Evolutionary conservation across 768 basidiomycete genomes (phyloP), one percentile per base, ranked within the genome.

Genomic region (Mrakia blollopis): DNA sequence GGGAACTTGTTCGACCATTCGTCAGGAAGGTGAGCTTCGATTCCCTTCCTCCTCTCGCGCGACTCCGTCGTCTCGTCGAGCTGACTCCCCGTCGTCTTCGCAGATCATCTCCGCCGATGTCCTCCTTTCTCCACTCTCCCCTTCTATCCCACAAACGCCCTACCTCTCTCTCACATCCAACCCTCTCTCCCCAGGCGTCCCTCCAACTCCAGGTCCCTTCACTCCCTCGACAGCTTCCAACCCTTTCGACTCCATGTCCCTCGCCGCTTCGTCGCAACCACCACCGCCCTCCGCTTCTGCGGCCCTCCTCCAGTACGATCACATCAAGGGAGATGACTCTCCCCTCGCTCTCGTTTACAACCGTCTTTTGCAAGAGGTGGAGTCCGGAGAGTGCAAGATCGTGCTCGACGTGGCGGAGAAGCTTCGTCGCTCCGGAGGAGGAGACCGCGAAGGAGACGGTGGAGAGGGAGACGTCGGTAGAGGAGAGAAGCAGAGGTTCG

Each of bases 1-100:
- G 85, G 72, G 89, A 91, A 62, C 85, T 97, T 52, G 87, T 94
- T 50, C 88, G 88, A 2, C 87, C 87, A 21, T 95, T 94, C 80
- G 87, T 94, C 13, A 89, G 88, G 80, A 91, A 91, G 86, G 94
- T 91, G 73, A 54, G 82, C 80, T 1, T 32, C 30, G 16, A 7
- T 28, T 25, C 16, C 44, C 73, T 63, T 21, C 39, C 35, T 10
- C 30, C 72, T 50, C 1, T 30, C 35, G 6, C 10, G 28, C 32
- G 11, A n/a, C n/a, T 18, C 21, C 1, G 37, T 32, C 60, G 62
- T n/a, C 3, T 44, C 32, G 8, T 10, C 50, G 41, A 13, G n/a
- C 60, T 44, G 30, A 73, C 61, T 18, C n/a, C 10, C 52, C 30
- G 8, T 5, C 11, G 2, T 35, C 25, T 62, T 30, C 21, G 16